Evolutionary conservation across 2,329 filamentous ascomycete genomes (phyloP), one percentile per base, ranked within the genome.

Genomic region (Claviceps pazoutovae): DNA sequence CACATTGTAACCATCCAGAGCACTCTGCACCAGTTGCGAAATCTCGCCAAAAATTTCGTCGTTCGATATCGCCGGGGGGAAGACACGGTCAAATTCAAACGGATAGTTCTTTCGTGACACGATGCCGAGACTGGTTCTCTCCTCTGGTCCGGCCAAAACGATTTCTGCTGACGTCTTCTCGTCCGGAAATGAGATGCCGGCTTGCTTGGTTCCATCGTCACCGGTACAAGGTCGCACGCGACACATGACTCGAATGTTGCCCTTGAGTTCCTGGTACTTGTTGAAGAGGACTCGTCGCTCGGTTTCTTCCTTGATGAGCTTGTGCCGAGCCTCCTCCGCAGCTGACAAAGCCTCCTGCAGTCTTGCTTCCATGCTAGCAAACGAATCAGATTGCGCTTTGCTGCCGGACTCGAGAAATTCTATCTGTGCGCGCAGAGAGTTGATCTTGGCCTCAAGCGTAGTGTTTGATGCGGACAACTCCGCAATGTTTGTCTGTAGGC

Each of bases 171-270:
- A 86, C 26, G 95, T 93, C 54, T 88, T 87, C 16, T 86, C 79
- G 38, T 97, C 73, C 0, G 91, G 89, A 58, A 88, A 95, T 2
- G 78, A 74, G 56, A 97, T 86, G 49, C 80, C 78, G 3, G 91
- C 88, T 13, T 80, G 74, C 23, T 82, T 75, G 6, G 82, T 82
- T 53, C 86, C 83, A 0, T 71, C 66, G 0, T 66, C 59, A 23
- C 73, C 73, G 21, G 86, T 72, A 0, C 84, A 73, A 1, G 93
- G 93, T 42, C 94, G 84, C 30, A 97, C 91, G 64, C 93, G 83
- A 63, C 91, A 97, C 80, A 98, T 98, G 58, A 98, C 93, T 19
- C 93, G 85, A 61, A 98, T 98, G 64, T 98, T 98, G 60, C 93
- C 93, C 67, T 95, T 96, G 54, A 98, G 79, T 63, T 98, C 93